Evolutionary conservation across 495 filamentous ascomycete genomes (phyloP).

Genomic region (Durotheca rogersii): DNA sequence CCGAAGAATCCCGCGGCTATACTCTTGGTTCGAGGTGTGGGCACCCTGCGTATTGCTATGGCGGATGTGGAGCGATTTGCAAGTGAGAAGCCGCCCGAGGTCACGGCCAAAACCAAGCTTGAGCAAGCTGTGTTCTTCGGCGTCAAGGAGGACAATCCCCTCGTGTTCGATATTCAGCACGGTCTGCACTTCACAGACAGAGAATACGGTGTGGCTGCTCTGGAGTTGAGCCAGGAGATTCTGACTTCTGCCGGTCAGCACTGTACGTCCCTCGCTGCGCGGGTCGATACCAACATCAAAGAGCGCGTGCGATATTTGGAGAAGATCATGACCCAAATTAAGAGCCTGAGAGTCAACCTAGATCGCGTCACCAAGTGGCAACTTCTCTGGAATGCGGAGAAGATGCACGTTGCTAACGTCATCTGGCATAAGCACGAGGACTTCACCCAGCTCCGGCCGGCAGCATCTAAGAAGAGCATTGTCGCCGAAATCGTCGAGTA

Average conservation of each 20-base stretch:
- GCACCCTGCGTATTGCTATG: slow-evolving; percentile 71
- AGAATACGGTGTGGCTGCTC: slow-evolving; percentile 76
- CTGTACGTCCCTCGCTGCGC: slow-evolving; percentile 67
- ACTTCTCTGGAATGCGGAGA: slow-evolving; percentile 87
- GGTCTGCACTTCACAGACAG: slow-evolving; percentile 61
- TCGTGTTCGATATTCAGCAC: slow-evolving; percentile 69
- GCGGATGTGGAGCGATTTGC: slow-evolving; percentile 54
- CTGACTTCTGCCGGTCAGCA: slow-evolving; percentile 71
- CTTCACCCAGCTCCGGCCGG: slow-evolving; percentile 46
- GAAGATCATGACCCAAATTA: slow-evolving; percentile 68
- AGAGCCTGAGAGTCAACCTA: slow-evolving; percentile 52
- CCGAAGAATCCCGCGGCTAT: slow-evolving; percentile 65
- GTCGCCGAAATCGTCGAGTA: slow-evolving; percentile 67
- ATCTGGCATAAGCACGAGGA: slow-evolving; percentile 78
- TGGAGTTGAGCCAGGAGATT: slow-evolving; percentile 78
- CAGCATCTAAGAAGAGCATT: slow-evolving; percentile 54
- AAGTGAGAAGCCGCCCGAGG: slow-evolving; percentile 48
- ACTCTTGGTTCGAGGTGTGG: slow-evolving; percentile 75
- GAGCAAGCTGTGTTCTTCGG: slow-evolving; percentile 95
- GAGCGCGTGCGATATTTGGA: slow-evolving; percentile 67
- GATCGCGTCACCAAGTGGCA: slow-evolving; percentile 70
- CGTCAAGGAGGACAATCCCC: slow-evolving; percentile 70
- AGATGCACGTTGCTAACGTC: slow-evolving; percentile 75
- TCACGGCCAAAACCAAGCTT: slow-evolving; percentile 83
- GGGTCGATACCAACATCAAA: slow-evolving; percentile 77